phyloP scores from a whole-genome alignment of 129 eudicot genomes.

The Helianthus annuus region DNA sequence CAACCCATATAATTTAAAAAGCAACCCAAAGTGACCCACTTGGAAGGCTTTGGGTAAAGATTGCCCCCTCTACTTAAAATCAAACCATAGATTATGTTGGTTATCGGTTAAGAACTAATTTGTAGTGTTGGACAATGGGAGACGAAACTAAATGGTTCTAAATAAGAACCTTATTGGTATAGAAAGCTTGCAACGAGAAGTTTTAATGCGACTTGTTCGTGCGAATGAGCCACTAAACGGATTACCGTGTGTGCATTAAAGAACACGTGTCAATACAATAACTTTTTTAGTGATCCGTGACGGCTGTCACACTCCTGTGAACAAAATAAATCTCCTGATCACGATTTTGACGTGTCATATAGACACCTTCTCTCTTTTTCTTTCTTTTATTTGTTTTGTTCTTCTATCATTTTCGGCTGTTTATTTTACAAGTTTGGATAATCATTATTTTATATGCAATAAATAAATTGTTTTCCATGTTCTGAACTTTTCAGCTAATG shows the following conservation, averaged over 20 bases:
- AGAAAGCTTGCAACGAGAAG: slow-evolving; percentile 7
- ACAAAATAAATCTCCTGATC: neutral
- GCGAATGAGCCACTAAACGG: slow-evolving; percentile 16
- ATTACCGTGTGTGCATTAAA: slow-evolving; percentile 18
- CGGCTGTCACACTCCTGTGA: slow-evolving; percentile 28
- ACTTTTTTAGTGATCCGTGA: neutral
- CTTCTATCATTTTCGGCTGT: neutral
- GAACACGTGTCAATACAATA: slow-evolving; percentile 10
- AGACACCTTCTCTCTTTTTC: neutral
- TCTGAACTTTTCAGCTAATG: too few relatives aligned
- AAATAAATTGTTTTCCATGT: too few relatives aligned
- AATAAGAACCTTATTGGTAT: neutral
- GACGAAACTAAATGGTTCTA: neutral
- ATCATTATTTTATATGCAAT: too few relatives aligned
- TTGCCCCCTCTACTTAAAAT: too few relatives aligned
- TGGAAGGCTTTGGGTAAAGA: too few relatives aligned
- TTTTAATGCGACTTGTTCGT: slow-evolving; percentile 15
- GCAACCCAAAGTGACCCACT: too few relatives aligned
- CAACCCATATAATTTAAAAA: too few relatives aligned
- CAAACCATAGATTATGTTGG: neutral
- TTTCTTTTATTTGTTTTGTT: neutral
- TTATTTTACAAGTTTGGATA: neutral
- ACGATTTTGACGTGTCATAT: slow-evolving; percentile 6
- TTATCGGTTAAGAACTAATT: neutral
- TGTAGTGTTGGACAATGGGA: neutral